Conservation (phyloP, 2,329 filamentous ascomycete species). For the Xylariaceae sp. region DNA sequence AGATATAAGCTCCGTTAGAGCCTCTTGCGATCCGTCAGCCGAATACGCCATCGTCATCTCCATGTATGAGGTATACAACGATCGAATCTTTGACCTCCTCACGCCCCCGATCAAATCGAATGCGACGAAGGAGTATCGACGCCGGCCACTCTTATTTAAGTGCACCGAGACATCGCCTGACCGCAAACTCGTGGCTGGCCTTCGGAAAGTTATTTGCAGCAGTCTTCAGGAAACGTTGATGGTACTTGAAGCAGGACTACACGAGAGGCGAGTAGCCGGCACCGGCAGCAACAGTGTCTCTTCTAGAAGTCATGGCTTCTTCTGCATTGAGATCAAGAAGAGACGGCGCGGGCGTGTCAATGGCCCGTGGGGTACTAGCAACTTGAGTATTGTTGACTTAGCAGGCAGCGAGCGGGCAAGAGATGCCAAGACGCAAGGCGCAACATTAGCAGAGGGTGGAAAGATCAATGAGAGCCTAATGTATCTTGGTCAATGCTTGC, state of each 20-base stretch:
- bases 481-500: slow-evolving; percentile 96
- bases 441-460: slow-evolving; percentile 90
- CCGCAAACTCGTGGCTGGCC: slow-evolving; percentile 90
- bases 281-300: slow-evolving; percentile 93
- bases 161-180: slow-evolving; percentile 86
- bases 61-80: slow-evolving; percentile 99
- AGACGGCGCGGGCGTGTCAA: slow-evolving; percentile 57
- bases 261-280: slow-evolving; percentile 84
- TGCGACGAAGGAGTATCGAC: slow-evolving; percentile 70
- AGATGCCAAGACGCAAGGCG: slow-evolving; percentile 91
- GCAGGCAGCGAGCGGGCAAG: slow-evolving; percentile 92
- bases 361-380: slow-evolving; percentile 74
- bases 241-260: slow-evolving; percentile 86
- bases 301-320: slow-evolving; percentile 93
- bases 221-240: slow-evolving; percentile 83
- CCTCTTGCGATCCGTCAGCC: slow-evolving; percentile 69
- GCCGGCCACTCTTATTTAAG: slow-evolving; percentile 90
- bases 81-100: slow-evolving; percentile 93
- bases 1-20: slow-evolving; percentile 71
- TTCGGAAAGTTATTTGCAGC: slow-evolving; percentile 87
- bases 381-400: slow-evolving; percentile 87
- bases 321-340: slow-evolving; percentile 94
- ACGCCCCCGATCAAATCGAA: slow-evolving; percentile 65
- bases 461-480: slow-evolving; percentile 99
- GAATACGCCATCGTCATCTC: slow-evolving; percentile 90